Evolutionary conservation across 73 alveolate genomes (phyloP).

Genomic region (Diophrys appendiculata): DNA sequence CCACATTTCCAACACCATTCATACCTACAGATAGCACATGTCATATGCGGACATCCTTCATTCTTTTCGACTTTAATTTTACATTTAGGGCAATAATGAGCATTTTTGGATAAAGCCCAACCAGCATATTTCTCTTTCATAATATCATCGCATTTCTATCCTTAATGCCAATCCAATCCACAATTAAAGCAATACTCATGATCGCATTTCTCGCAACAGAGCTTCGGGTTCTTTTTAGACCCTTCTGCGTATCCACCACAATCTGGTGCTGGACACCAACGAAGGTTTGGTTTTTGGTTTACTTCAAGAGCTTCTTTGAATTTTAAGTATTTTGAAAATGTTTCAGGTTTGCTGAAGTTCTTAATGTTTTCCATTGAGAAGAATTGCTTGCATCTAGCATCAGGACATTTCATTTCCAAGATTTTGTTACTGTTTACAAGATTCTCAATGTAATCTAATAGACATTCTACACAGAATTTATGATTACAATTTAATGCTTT

Average conservation of each 20-base stretch:
- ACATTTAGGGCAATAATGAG: constrained; percentile 80
- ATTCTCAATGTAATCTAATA: neutral
- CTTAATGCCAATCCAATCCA: constrained; percentile 34
- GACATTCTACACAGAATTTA: neutral
- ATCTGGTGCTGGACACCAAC: constrained; percentile 62
- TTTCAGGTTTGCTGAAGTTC: constrained; percentile 4
- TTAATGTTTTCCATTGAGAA: neutral
- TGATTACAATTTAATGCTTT: neutral
- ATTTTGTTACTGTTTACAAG: neutral
- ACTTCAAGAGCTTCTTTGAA: constrained; percentile 45
- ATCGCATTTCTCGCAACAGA: constrained; percentile 8
- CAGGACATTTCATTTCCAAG: constrained; percentile 2
- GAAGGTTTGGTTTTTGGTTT: constrained; percentile 25
- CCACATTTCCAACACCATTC: constrained; percentile 89
- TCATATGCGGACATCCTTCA: constrained; percentile 92
- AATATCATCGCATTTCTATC: constrained; percentile 16
- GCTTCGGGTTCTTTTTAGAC: neutral
- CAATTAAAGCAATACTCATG: constrained; percentile 38
- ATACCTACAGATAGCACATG: constrained; percentile 73
- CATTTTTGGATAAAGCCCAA: constrained; percentile 60
- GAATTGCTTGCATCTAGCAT: neutral
- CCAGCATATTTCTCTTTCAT: constrained; percentile 6
- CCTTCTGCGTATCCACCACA: constrained; percentile 43
- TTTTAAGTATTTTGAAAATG: constrained; percentile 23
- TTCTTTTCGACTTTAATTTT: constrained; percentile 74